A percentile compares a stretch with the other conserved stretches of the same genome.
Conservation (phyloP, 176 grass and related monocot genomes). For the Dendrocalamus sinicus region DNA sequence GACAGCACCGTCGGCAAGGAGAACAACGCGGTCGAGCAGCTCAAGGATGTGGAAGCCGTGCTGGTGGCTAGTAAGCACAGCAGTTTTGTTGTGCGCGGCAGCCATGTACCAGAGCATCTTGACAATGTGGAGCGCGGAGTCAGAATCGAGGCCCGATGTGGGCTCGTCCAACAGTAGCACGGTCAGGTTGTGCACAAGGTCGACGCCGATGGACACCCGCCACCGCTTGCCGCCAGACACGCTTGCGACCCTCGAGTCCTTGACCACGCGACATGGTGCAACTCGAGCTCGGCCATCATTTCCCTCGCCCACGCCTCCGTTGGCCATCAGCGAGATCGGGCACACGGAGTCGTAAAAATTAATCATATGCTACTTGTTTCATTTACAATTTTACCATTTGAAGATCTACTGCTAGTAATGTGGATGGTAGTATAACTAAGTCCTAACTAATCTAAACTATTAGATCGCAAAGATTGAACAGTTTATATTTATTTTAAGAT, state of each 20-base stretch:
- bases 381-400: too few species aligned
- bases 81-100: constrained; percentile 48
- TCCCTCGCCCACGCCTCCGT: constrained; percentile 43
- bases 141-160: constrained; percentile 78
- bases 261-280: constrained; percentile 56
- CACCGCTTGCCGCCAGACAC: constrained; percentile 80
- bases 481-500: too few species aligned
- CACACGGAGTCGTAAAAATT: too few species aligned
- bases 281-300: constrained; percentile 69
- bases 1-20: constrained; percentile 70
- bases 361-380: too few species aligned
- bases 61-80: constrained; percentile 91
- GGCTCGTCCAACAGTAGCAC: constrained; percentile 93
- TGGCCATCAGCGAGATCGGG: too few species aligned
- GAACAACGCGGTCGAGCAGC: constrained; percentile 70
- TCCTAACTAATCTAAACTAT: too few species aligned
- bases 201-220: constrained; percentile 76
- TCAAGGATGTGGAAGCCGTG: constrained; percentile 84
- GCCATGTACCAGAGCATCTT: constrained; percentile 80
- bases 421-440: too few species aligned
- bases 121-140: constrained; percentile 75
- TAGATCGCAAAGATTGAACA: too few species aligned
- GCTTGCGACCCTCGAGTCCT: constrained; percentile 51
- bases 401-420: too few species aligned
- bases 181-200: constrained; percentile 84